Evolutionary conservation across 1,284 basidiomycete genomes (phyloP).

Genomic region (Austroboletus novae-zelandiae): DNA sequence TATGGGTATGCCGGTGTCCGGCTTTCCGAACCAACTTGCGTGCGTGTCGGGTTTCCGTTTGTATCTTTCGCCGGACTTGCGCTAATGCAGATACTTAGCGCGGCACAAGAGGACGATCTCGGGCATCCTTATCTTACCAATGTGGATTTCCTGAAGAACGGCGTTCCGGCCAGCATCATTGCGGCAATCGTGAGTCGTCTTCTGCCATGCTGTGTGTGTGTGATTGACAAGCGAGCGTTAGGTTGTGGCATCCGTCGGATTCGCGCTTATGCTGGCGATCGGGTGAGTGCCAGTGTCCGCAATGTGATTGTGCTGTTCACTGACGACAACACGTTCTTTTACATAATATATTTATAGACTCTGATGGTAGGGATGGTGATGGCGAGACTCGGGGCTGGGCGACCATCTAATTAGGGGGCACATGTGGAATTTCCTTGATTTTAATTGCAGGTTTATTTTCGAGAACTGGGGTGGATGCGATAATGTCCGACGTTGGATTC

Average conservation of each 20-base stretch:
- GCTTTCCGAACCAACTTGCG: constrained; percentile 97
- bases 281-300: constrained; percentile 6
- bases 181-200: constrained; percentile 66
- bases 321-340: too few relatives aligned
- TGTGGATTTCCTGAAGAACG: constrained; percentile 90
- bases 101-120: constrained; percentile 93
- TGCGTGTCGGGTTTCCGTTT: constrained; percentile 46
- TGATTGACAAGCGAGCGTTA: constrained; percentile 6
- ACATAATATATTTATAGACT: too few relatives aligned
- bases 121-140: constrained; percentile 86
- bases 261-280: constrained; percentile 19
- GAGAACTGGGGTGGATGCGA: too few relatives aligned
- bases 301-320: too few relatives aligned
- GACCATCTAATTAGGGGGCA: too few relatives aligned
- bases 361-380: too few relatives aligned
- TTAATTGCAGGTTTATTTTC: too few relatives aligned
- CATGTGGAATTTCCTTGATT: too few relatives aligned
- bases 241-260: constrained; percentile 24
- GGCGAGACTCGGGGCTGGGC: too few relatives aligned
- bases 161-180: constrained; percentile 87
- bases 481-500: too few relatives aligned
- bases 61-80: not conserved
- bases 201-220: not conserved
- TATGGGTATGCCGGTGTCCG: constrained; percentile 98
- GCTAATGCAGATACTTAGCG: constrained; percentile 43